These are phyloP conservation scores for Trichoderma harzianum DNA, from an alignment of 2,329 filamentous ascomycete genomes.

Conservation along the genomic window DNA sequence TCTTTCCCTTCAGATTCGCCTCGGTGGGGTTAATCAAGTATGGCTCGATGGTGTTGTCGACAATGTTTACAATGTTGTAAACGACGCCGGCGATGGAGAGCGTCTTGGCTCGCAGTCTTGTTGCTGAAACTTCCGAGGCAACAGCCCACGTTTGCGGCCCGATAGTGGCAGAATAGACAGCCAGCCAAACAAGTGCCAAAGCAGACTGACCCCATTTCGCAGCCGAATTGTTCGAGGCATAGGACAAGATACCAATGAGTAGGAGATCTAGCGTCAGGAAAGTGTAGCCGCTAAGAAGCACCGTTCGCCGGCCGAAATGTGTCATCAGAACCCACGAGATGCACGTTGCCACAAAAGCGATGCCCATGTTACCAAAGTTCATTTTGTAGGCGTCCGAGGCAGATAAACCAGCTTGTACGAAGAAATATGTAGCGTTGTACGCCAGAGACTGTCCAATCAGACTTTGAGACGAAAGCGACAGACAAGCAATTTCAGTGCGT, in stretches of 20 bases:
- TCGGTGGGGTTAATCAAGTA: constrained; percentile 35
- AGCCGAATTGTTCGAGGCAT: neutral
- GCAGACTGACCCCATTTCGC: constrained; percentile 22
- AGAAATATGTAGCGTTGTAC: constrained; percentile 42
- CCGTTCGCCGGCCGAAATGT: constrained; percentile 14
- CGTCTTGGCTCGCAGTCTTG: constrained; percentile 21
- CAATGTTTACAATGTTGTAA: constrained; percentile 24
- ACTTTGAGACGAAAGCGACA: constrained; percentile 35
- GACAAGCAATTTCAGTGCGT: constrained; percentile 37
- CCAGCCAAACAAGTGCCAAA: constrained; percentile 20
- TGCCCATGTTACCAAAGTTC: constrained; percentile 39
- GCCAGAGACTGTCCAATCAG: constrained; percentile 37
- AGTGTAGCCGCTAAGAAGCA: constrained; percentile 11
- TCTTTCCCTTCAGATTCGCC: constrained; percentile 34
- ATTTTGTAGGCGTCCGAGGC: constrained; percentile 30
- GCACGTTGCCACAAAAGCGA: constrained; percentile 26
- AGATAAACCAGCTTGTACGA: constrained; percentile 36
- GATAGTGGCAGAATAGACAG: constrained; percentile 15
- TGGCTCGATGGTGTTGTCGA: constrained; percentile 26
- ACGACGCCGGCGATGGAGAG: constrained; percentile 25
- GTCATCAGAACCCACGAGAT: constrained; percentile 19
- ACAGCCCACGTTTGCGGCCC: constrained; percentile 21
- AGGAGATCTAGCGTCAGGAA: constrained; percentile 15
- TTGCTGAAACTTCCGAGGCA: constrained; percentile 16
- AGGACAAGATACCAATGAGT: constrained; percentile 17